Base-by-base conservation (phyloP, 1,139 yeast genomes). In the Debaryomycetaceae sp. region DNA sequence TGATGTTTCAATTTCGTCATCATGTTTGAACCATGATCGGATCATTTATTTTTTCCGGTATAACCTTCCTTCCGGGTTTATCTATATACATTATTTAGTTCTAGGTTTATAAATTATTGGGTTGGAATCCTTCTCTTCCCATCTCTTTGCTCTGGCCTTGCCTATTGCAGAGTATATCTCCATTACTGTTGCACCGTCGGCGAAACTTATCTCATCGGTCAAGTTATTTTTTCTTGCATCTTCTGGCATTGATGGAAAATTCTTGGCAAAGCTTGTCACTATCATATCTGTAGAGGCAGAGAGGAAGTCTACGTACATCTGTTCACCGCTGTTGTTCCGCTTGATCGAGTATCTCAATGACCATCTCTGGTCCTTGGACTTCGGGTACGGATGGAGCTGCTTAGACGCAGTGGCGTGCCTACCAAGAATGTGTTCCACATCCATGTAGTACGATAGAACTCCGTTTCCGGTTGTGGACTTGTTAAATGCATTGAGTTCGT, bases 81-180 rank as follows among this genome's bases (percentile, higher is more conserved):
- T 4, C 3, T 37, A 27, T 27, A 27, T 27, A 27, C 31, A 27
- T 27, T 27, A 8, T 33, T 39, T 41, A 24, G 38, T 22, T 24
- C 46, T 48, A 6, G 64, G 53, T 40, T 47, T 42, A 41, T 60
- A 63, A 20, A 59, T 47, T 17, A 58, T 50, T 11, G 60, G 59
- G 14, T 54, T 47, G 6, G 53, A 52, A 40, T 62, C 67, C 39
- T 58, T 50, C 6, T 47, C 42, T 24, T 51, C 54, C 72, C 71
- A 66, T 42, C 50, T 46, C 36, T 58, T 56, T 20, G 58, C 51
- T 36, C 72, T 49, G 5, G 59, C 60, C 24, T 53, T 54, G 2
- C 72, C 72, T 9, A 67, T 62, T 35, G 56, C 61, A 9, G 65
- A 58, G 47, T 62, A 65, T 13, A 56, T 48, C 31, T 61, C 54